Evolutionary conservation across 2,329 filamentous ascomycete species (phyloP).

Genomic region (Alternaria hordeiaustralica): DNA sequence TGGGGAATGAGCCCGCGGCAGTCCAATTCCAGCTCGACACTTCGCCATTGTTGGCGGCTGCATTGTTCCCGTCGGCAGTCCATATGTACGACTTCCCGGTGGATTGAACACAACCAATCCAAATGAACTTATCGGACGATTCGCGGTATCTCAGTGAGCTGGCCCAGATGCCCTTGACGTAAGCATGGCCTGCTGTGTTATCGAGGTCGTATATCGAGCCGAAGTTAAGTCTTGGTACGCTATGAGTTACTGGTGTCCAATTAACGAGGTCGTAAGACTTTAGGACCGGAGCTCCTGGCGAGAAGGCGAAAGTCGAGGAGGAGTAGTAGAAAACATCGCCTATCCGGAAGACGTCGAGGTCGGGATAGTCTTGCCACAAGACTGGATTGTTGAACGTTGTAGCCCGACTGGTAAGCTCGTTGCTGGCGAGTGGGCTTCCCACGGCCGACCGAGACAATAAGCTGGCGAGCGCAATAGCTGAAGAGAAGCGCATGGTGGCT

Average conservation of each 20-base stretch:
- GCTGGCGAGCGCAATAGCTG: not conserved
- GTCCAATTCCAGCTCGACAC: slow-evolving; percentile 50
- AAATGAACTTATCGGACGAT: slow-evolving; percentile 60
- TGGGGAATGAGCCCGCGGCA: slow-evolving; percentile 45
- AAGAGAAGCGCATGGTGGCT: slow-evolving; percentile 7
- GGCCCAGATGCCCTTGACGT: slow-evolving; percentile 64
- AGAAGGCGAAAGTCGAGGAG: slow-evolving; percentile 64
- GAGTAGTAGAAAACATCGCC: slow-evolving; percentile 61
- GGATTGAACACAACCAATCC: slow-evolving; percentile 63
- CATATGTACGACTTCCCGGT: slow-evolving; percentile 60
- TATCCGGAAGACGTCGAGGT: slow-evolving; percentile 61
- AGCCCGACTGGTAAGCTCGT: slow-evolving; percentile 9
- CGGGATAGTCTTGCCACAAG: slow-evolving; percentile 63
- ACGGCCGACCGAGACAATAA: not conserved
- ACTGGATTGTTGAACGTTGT: slow-evolving; percentile 58
- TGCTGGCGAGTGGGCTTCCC: not conserved
- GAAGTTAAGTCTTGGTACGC: slow-evolving; percentile 48
- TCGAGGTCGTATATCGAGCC: slow-evolving; percentile 57
- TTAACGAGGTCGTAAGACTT: slow-evolving; percentile 62
- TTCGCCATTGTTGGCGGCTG: slow-evolving; percentile 40
- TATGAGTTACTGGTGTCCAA: slow-evolving; percentile 54
- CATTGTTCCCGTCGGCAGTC: slow-evolving; percentile 54
- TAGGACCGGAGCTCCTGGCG: slow-evolving; percentile 63
- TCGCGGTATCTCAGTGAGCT: slow-evolving; percentile 61
- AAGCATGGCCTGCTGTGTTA: slow-evolving; percentile 51